Evolutionary conservation across 2,329 filamentous ascomycete species (phyloP).

Genomic region (Claviceps humidiphila): DNA sequence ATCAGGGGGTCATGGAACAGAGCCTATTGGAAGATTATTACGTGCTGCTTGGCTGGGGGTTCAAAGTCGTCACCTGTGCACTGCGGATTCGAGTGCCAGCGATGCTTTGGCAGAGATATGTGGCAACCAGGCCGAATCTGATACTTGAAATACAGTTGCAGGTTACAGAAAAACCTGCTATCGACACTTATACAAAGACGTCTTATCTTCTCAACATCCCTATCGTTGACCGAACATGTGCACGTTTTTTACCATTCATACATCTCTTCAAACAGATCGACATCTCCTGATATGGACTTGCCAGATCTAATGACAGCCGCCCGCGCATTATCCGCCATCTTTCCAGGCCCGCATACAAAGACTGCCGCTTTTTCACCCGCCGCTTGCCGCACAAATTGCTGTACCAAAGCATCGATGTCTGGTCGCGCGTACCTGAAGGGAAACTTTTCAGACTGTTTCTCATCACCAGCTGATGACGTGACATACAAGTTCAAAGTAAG

Average conservation of each 20-base stretch:
- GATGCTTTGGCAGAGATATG: too few relatives aligned
- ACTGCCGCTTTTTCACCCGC: slow-evolving; percentile 16
- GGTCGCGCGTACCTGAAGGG: neutral
- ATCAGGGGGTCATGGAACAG: too few relatives aligned
- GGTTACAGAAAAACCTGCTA: too few relatives aligned
- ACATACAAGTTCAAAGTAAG: neutral
- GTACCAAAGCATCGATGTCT: neutral
- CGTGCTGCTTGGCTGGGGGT: too few relatives aligned
- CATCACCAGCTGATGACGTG: neutral
- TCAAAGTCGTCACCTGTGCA: too few relatives aligned
- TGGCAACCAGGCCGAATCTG: too few relatives aligned
- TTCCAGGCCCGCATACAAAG: slow-evolving; percentile 22
- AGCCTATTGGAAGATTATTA: too few relatives aligned
- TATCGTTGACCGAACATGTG: neutral
- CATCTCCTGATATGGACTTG: neutral
- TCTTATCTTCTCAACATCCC: neutral
- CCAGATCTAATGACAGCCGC: slow-evolving; percentile 11
- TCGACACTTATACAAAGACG: neutral
- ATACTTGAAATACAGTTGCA: too few relatives aligned
- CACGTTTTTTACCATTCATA: neutral
- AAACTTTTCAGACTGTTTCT: neutral
- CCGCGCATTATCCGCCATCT: slow-evolving; percentile 23
- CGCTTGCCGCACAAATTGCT: neutral
- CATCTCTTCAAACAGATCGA: neutral
- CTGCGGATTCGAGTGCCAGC: too few relatives aligned